phyloP scores from a whole-genome alignment of 345 rosid genomes.

The Kandelia obovata region DNA sequence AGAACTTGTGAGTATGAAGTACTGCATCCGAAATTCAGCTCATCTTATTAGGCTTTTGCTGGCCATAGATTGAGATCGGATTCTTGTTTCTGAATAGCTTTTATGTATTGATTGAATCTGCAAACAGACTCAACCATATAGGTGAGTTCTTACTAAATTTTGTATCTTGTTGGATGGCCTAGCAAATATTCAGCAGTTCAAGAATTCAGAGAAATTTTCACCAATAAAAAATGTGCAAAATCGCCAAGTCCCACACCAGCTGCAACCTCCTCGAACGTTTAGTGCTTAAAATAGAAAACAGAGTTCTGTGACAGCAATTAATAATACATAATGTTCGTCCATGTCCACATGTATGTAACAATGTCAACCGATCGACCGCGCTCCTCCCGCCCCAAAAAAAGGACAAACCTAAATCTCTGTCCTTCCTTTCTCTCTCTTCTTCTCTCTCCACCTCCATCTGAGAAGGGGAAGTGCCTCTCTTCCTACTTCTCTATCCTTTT shows the following conservation, averaged over 20 bases:
- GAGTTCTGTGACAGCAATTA: neutral
- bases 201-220: neutral
- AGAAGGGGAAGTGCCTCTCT: slow-evolving; percentile 11
- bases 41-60: too few species aligned
- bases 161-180: neutral
- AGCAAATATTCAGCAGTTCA: neutral
- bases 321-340: neutral
- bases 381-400: neutral
- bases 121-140: neutral
- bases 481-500: slow-evolving; percentile 7
- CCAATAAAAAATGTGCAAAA: slow-evolving; percentile 3
- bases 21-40: too few species aligned
- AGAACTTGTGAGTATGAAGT: too few species aligned
- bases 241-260: neutral
- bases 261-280: slow-evolving; percentile 1
- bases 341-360: slow-evolving; percentile 34
- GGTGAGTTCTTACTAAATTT: neutral
- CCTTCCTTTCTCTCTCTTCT: neutral
- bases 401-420: neutral
- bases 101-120: neutral
- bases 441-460: slow-evolving; percentile 8
- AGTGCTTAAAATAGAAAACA: slow-evolving; percentile 3
- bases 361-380: slow-evolving; percentile 27
- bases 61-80: too few species aligned
- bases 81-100: neutral